These are phyloP conservation scores for Eimeria falciformis DNA, from an alignment of 169 alveolate species.

Conservation along the genomic window DNA sequence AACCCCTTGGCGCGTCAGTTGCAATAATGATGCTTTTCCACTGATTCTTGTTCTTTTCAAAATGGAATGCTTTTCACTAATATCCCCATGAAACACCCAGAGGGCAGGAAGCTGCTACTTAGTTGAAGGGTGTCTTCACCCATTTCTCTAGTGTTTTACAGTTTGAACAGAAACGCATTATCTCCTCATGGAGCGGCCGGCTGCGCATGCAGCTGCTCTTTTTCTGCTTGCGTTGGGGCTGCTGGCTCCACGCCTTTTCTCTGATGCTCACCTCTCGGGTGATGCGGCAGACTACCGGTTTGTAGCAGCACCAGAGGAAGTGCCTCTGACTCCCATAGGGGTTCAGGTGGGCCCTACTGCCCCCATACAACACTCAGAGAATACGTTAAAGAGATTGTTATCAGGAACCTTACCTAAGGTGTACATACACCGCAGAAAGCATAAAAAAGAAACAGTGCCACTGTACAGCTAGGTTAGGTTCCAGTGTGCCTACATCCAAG, in stretches of 20 bases:
- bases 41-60: too few relatives aligned
- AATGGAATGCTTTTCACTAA: too few relatives aligned
- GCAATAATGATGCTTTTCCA: too few relatives aligned
- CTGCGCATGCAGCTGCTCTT: background rate
- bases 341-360: background rate
- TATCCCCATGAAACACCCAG: too few relatives aligned
- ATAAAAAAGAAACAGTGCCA: background rate
- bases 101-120: too few relatives aligned
- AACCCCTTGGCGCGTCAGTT: too few relatives aligned
- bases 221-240: background rate
- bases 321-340: conserved; percentile 12
- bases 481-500: too few relatives aligned
- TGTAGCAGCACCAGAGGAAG: background rate
- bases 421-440: background rate
- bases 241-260: background rate
- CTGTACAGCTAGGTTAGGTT: background rate
- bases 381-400: too few relatives aligned
- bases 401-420: background rate
- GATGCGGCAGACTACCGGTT: conserved; percentile 16
- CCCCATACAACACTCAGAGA: background rate
- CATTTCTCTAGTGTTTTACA: too few relatives aligned
- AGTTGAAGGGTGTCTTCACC: too few relatives aligned
- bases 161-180: too few relatives aligned
- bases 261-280: background rate
- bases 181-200: conserved; percentile 7